Evolutionary conservation across 345 rosid genomes (phyloP).

Genomic region (Citrus sinensis): DNA sequence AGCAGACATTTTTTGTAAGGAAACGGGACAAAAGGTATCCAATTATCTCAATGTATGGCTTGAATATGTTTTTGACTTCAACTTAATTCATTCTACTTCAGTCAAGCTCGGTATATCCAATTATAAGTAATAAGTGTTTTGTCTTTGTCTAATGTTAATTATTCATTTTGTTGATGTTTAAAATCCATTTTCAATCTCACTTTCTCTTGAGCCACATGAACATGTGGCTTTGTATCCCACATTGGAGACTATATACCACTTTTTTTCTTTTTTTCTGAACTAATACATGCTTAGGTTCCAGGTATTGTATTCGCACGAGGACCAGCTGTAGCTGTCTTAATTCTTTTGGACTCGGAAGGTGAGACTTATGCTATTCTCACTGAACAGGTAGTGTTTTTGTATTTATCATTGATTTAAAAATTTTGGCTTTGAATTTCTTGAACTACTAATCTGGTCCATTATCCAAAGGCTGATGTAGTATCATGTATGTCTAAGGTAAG

Average conservation of each 20-base stretch:
- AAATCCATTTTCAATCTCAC: neutral
- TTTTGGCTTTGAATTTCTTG: constrained; percentile 1
- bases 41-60: constrained; percentile 11
- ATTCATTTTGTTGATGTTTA: neutral
- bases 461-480: constrained; percentile 4
- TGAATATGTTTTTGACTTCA: neutral
- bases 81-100: neutral
- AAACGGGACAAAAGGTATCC: constrained; percentile 68
- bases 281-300: constrained; percentile 67
- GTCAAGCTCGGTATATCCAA: neutral
- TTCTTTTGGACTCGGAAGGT: constrained; percentile 69
- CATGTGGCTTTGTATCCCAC: neutral
- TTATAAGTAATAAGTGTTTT: neutral
- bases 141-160: neutral
- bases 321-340: constrained; percentile 81
- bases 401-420: neutral
- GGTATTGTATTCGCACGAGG: constrained; percentile 97
- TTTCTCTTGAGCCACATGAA: neutral
- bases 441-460: neutral
- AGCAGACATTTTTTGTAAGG: constrained; percentile 66
- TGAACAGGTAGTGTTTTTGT: constrained; percentile 56
- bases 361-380: constrained; percentile 82
- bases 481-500: constrained; percentile 52
- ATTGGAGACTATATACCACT: neutral
- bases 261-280: constrained; percentile 17